Conservation (phyloP, 2,329 filamentous ascomycete species). For the Colletotrichum zoysiae region DNA sequence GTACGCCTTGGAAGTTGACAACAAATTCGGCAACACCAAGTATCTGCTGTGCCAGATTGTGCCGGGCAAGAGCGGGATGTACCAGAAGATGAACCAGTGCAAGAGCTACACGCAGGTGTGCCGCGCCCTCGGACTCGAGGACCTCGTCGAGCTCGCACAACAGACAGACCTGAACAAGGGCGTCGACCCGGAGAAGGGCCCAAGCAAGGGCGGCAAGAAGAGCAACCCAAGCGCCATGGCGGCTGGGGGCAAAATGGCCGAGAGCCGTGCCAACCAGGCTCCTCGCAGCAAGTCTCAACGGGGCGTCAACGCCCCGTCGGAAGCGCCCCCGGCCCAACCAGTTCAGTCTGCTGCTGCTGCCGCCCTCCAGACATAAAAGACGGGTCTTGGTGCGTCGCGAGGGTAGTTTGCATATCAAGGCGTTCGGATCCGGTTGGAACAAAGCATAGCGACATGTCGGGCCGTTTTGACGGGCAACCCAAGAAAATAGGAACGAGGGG, state of each 20-base stretch:
- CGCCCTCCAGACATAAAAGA: conserved; percentile 38
- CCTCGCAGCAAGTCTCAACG: conserved; percentile 51
- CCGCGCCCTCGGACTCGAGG: conserved; percentile 72
- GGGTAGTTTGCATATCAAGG: conserved; percentile 33
- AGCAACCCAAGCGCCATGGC: conserved; percentile 58
- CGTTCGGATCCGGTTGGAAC: conserved; percentile 27
- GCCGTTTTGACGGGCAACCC: conserved; percentile 17
- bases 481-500: neutral
- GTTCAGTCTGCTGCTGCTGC: conserved; percentile 42
- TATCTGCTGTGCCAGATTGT: conserved; percentile 88
- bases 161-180: conserved; percentile 74
- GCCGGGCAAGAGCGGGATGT: conserved; percentile 79
- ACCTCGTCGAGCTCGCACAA: conserved; percentile 73
- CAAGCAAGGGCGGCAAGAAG: conserved; percentile 50
- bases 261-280: conserved; percentile 43
- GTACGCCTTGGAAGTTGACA: conserved; percentile 80
- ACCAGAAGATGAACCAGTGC: conserved; percentile 70
- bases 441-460: conserved; percentile 35
- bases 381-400: neutral
- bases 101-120: conserved; percentile 81
- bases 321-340: conserved; percentile 41
- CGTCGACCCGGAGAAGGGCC: conserved; percentile 63
- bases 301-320: conserved; percentile 39
- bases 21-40: conserved; percentile 93
- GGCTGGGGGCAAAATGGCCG: conserved; percentile 61